Evolutionary conservation across 2,329 filamentous ascomycete species (phyloP).

Genomic region (Dryadomyces quercivorus): DNA sequence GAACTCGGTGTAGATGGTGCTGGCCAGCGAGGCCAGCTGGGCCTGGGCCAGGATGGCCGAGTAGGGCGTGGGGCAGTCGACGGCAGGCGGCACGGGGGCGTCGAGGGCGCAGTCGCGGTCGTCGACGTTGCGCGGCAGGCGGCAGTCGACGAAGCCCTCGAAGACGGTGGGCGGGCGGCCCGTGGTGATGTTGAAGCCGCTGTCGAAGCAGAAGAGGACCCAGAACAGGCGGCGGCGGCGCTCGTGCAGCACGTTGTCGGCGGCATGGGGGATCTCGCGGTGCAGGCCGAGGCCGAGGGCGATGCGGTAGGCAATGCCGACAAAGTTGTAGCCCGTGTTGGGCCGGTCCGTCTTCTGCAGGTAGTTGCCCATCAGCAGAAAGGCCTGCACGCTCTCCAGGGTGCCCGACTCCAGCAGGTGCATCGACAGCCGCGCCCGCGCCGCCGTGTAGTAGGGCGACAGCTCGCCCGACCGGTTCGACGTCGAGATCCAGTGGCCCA

Average conservation of each 20-base stretch:
- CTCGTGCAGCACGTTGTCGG: neutral
- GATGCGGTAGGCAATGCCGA: neutral
- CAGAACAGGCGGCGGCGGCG: neutral
- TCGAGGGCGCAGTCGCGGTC: neutral
- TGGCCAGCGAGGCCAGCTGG: neutral
- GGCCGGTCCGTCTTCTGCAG: neutral
- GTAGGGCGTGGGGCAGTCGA: neutral
- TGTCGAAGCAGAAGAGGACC: neutral
- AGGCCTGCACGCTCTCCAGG: neutral
- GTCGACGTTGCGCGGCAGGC: neutral
- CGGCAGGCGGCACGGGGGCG: neutral
- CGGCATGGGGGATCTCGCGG: neutral
- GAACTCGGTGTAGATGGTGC: neutral
- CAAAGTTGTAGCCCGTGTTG: neutral
- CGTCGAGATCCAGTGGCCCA: neutral
- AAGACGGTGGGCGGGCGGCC: neutral
- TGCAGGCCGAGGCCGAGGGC: neutral
- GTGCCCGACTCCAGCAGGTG: neutral
- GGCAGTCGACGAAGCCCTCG: neutral
- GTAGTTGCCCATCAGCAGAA: neutral
- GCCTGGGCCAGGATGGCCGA: neutral
- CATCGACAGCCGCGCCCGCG: neutral
- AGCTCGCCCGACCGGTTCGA: neutral
- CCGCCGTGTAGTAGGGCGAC: neutral
- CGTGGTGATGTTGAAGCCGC: neutral